Evolutionary conservation across 345 rosid genomes (phyloP).

Genomic region (Salix caprea): DNA sequence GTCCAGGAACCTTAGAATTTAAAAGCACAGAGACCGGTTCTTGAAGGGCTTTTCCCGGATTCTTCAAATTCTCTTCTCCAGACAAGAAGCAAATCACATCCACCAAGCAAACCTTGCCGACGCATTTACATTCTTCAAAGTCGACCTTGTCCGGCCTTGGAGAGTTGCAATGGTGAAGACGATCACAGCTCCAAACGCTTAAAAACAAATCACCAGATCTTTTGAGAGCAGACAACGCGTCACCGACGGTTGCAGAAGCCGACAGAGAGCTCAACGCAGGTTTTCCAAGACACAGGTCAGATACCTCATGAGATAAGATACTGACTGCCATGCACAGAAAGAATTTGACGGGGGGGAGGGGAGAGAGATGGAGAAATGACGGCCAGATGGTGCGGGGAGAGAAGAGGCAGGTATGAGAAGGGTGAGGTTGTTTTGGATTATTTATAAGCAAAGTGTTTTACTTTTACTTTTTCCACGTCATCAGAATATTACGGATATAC

Average conservation of each 20-base stretch:
- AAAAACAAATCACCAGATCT: constrained; percentile 37
- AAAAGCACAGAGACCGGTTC: constrained; percentile 35
- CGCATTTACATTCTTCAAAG: constrained; percentile 37
- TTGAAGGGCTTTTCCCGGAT: constrained; percentile 41
- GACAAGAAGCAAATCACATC: constrained; percentile 58
- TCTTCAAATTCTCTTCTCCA: constrained; percentile 41
- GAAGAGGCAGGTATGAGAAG: too few relatives aligned
- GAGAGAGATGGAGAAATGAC: neutral
- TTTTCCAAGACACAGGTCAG: constrained; percentile 68
- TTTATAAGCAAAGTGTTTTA: too few relatives aligned
- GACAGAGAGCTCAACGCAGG: constrained; percentile 56
- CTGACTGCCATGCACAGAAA: constrained; percentile 57
- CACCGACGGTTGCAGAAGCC: constrained; percentile 50
- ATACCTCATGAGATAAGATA: constrained; percentile 38
- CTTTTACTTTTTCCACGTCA: too few relatives aligned
- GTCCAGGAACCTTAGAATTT: constrained; percentile 25
- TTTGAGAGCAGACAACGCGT: constrained; percentile 47
- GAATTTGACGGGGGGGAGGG: neutral
- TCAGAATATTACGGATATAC: too few relatives aligned
- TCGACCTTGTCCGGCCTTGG: neutral
- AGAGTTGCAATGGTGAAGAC: neutral
- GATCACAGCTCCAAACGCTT: constrained; percentile 57
- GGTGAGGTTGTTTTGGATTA: too few relatives aligned
- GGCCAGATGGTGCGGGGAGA: too few relatives aligned
- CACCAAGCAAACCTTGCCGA: constrained; percentile 63